phyloP scores from a whole-genome alignment of 768 basidiomycete species.

The Cystofilobasidium ferigula region DNA sequence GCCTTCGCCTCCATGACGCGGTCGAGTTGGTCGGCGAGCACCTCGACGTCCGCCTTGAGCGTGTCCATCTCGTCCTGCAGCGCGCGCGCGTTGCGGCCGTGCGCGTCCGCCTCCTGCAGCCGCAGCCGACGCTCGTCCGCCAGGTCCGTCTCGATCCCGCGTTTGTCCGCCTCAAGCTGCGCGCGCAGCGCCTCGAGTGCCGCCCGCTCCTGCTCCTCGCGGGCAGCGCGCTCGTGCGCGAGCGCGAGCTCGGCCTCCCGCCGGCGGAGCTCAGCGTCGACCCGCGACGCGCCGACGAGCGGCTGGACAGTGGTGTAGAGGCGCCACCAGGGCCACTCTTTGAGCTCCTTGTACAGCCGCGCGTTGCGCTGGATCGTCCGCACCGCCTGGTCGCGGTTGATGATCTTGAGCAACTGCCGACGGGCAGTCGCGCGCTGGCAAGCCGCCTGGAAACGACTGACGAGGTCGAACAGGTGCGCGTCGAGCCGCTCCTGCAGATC shows the following conservation, averaged over 20 bases:
- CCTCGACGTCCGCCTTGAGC: constrained; percentile 70
- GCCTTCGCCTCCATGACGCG: constrained; percentile 64
- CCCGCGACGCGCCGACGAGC: constrained; percentile 77
- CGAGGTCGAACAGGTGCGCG: constrained; percentile 72
- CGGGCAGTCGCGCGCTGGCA: constrained; percentile 76
- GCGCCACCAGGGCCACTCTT: constrained; percentile 99
- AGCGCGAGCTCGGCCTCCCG: constrained; percentile 69
- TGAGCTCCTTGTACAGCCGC: constrained; percentile 72
- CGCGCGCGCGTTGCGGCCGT: constrained; percentile 58
- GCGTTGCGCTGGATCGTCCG: constrained; percentile 91
- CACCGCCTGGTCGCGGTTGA: constrained; percentile 82
- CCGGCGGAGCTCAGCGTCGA: constrained; percentile 72
- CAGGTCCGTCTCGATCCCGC: constrained; percentile 66
- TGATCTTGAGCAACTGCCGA: constrained; percentile 83
- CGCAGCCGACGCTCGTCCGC: constrained; percentile 68
- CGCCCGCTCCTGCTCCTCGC: constrained; percentile 70
- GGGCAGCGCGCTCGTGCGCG: constrained; percentile 71
- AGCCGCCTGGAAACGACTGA: constrained; percentile 74
- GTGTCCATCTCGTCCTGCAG: constrained; percentile 73
- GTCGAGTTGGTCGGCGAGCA: constrained; percentile 74
- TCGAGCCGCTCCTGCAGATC: constrained; percentile 91
- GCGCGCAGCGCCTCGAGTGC: constrained; percentile 69
- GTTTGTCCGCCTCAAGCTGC: constrained; percentile 71
- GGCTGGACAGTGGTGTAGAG: constrained; percentile 94
- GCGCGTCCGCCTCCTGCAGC: constrained; percentile 68